Base-by-base conservation (phyloP, 208 protist species). In the Trypanosoma congolense region DNA sequence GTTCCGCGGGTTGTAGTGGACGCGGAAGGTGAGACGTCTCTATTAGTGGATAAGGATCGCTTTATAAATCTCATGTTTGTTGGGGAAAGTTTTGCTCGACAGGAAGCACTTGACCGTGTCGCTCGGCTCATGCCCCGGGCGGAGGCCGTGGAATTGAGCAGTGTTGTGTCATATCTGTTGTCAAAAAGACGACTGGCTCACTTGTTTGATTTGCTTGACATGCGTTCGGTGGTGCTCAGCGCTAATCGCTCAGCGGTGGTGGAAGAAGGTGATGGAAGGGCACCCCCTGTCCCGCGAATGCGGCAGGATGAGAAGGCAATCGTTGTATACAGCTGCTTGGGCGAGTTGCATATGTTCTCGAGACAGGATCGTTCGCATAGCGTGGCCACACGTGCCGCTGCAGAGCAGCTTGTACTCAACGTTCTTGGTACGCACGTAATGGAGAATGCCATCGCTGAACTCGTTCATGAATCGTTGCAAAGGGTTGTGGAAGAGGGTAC, bases 371-470 rank as follows among this genome's bases (percentile, higher is more conserved):
- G 81, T 8, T 72, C 80, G 3, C 68, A 62, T 31, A 77, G 68
- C 33, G 77, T 91, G n/a, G 56, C 58, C 24, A 72, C 70, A 38
- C 65, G 66, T 22, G 33, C 65, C 24, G 74, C 73, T 0, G 80
- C 83, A 12, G 77, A 87, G 54, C 53, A 61, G 1, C 80, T 90
- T 18, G 87, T 93, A 26, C 60, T 77, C n/a, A 65, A 93, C 58
- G 83, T 93, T 21, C 62, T 93, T 19, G 73, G 77, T 12, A 69
- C 72, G 0, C 87, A 93, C 62, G 70, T 75, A 3, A 62, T 80
- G 45, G 87, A 91, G 48, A 84, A 82, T 29, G 26, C 88, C 3
- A 47, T 93, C 4, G 62, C 79, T 1, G 83, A 91, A 50, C 61
- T 91, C 14, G 46, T 90, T 0, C 83, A 93, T 64, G 55, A 65